Evolutionary conservation across 768 basidiomycete species (phyloP).

Genomic region (Pisolithus tinctorius): DNA sequence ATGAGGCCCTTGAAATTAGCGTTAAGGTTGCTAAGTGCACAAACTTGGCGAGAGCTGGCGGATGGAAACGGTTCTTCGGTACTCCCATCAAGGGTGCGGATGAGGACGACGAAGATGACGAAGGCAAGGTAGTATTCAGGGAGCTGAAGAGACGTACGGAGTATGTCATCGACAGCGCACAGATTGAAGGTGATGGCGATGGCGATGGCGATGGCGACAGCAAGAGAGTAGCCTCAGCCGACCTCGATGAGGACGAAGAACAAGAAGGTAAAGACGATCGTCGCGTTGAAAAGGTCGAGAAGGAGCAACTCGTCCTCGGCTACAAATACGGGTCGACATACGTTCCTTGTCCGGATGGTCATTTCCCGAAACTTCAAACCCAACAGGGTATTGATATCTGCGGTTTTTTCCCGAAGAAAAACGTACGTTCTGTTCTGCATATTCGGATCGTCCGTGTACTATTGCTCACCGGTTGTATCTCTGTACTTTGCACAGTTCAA

Average conservation of each 20-base stretch:
- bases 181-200: conserved; percentile 30
- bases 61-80: conserved; percentile 57
- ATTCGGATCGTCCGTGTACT: not conserved
- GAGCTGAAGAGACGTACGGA: conserved; percentile 41
- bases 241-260: conserved; percentile 22
- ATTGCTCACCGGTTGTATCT: not conserved
- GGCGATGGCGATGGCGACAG: conserved; percentile 30
- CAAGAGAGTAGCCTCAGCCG: conserved; percentile 17
- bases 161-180: conserved; percentile 48
- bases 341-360: conserved; percentile 79
- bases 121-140: conserved; percentile 28
- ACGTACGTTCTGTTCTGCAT: conserved; percentile 37
- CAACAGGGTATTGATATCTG: conserved; percentile 82
- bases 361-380: conserved; percentile 66
- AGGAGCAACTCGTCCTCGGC: conserved; percentile 71
- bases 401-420: conserved; percentile 66
- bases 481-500: conserved; percentile 50
- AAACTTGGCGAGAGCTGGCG: conserved; percentile 55
- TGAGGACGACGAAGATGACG: conserved; percentile 21
- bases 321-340: conserved; percentile 90
- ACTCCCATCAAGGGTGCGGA: conserved; percentile 20
- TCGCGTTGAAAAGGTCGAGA: conserved; percentile 54
- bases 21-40: conserved; percentile 81
- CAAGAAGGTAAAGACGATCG: conserved; percentile 30
- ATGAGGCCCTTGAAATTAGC: conserved; percentile 65